Evolutionary conservation across 768 basidiomycete genomes (phyloP), one percentile per base, ranked within the genome.

Genomic region (Pilatotrama ljubarskyi): DNA sequence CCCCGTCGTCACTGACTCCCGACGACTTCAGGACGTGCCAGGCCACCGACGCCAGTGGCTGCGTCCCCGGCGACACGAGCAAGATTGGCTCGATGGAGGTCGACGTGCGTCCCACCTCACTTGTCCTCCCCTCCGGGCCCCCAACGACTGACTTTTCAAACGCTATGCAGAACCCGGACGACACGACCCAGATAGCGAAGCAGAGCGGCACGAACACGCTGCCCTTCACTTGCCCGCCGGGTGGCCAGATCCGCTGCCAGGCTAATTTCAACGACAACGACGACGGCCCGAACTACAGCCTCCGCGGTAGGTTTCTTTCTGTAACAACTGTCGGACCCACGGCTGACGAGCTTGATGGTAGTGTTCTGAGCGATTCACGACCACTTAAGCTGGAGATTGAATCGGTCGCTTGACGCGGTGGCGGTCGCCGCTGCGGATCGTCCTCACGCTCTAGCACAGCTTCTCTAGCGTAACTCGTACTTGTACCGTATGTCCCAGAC

Each of bases 191-290:
- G 42, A 51, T 58, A 42, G 57, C 57, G 15, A 42, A 38, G 25
- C 20, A 25, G 50, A 38, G 13, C 25, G 35, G 42, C 42, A 46
- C 57, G 24, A 60, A 55, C 47, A 43, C 51, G 25, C 18, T 60
- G 15, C 41, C 44, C 7, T 60, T 60, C 59, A 48, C 32, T 9
- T 60, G 59, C 51, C 59, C 51, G 17, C n/a, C 51, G 3, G 43
- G 22, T 10, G 59, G 59, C 24, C 51, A 53, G 40, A 25, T 48
- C 2, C 59, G 59, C 46, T 60, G 59, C 59, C 46, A 60, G 59
- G 59, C 52, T 3, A 60, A 60, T 51, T 60, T 60, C 52, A 55
- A 60, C 46, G 59, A 60, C 37, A 60, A 40, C 46, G 32, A 54
- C 46, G 59, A 60, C 36, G 59, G 59, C 18, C 59, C 51, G 51